These are phyloP conservation scores for Phytopythium kandeliae DNA, from an alignment of 352 stramenopile genomes.

Conservation along the genomic window DNA sequence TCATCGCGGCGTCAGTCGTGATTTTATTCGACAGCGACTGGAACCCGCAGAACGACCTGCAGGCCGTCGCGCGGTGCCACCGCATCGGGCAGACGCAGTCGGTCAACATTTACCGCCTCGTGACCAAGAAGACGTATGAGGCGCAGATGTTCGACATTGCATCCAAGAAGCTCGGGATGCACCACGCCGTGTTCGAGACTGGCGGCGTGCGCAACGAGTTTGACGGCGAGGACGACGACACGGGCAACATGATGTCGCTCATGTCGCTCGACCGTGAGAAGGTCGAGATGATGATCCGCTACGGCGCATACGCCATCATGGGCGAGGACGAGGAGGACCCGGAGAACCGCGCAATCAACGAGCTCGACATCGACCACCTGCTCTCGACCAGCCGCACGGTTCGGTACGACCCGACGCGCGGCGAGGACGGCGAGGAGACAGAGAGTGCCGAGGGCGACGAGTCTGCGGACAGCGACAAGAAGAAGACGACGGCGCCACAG, in stretches of 20 bases:
- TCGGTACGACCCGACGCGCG: slow-evolving; percentile 75
- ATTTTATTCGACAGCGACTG: slow-evolving; percentile 95
- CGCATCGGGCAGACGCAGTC: slow-evolving; percentile 99
- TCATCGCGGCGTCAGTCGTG: slow-evolving; percentile 87
- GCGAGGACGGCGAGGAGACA: slow-evolving; percentile 32
- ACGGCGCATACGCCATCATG: slow-evolving; percentile 97
- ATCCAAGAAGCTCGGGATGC: slow-evolving; percentile 98
- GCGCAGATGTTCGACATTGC: slow-evolving; percentile 99
- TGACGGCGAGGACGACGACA: slow-evolving; percentile 91
- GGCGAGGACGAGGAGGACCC: slow-evolving; percentile 95
- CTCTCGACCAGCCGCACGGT: slow-evolving; percentile 84
- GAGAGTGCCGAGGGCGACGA: slow-evolving; percentile 36
- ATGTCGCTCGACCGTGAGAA: slow-evolving; percentile 96
- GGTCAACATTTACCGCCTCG: slow-evolving; percentile 99
- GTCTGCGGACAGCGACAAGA: slow-evolving; percentile 8
- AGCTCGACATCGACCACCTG: slow-evolving; percentile 86
- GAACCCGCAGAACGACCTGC: slow-evolving; percentile 99
- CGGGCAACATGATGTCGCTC: slow-evolving; percentile 88
- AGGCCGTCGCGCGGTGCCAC: slow-evolving; percentile 97
- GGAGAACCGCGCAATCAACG: slow-evolving; percentile 85
- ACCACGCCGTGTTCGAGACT: slow-evolving; percentile 98
- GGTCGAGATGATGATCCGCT: slow-evolving; percentile 97
- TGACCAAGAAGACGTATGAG: slow-evolving; percentile 99
- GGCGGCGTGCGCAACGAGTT: slow-evolving; percentile 90
- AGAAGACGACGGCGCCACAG: slow-evolving; percentile 36